A percentile compares a stretch with the other conserved stretches of the same genome.
These are phyloP conservation scores for Tolypocladium album DNA, from an alignment of 2,329 filamentous ascomycete genomes.

Conservation along the genomic window DNA sequence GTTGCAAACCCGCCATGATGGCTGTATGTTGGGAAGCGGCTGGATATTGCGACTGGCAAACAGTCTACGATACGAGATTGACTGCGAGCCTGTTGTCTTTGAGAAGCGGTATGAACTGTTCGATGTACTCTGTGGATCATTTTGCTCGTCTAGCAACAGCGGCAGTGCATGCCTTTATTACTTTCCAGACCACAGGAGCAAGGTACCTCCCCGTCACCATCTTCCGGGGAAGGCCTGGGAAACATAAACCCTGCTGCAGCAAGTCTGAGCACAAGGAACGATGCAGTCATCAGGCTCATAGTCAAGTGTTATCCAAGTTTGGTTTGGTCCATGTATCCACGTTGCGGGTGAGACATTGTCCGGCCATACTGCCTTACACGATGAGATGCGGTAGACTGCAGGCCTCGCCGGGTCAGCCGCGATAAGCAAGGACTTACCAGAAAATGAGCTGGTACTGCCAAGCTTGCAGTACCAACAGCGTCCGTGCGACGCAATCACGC, in stretches of 20 bases:
- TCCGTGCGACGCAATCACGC: not conserved
- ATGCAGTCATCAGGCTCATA: not conserved
- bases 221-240: too few species aligned
- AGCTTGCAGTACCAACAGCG: not conserved
- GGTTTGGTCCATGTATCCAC: not conserved
- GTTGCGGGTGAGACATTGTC: slow-evolving; percentile 1
- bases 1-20: slow-evolving; percentile 4
- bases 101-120: not conserved
- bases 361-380: not conserved
- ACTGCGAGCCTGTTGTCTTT: not conserved
- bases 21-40: not conserved
- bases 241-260: not conserved
- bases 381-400: not conserved
- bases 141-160: not conserved
- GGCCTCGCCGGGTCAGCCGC: not conserved
- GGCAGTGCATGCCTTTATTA: not conserved
- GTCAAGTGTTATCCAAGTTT: not conserved
- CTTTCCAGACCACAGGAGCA: not conserved
- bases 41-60: not conserved
- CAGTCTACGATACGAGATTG: not conserved
- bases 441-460: not conserved
- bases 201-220: not conserved
- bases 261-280: not conserved
- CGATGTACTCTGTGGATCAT: not conserved
- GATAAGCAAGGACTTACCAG: not conserved